Conservation (phyloP, 495 filamentous ascomycete species). For the Penicillium crystallinum region DNA sequence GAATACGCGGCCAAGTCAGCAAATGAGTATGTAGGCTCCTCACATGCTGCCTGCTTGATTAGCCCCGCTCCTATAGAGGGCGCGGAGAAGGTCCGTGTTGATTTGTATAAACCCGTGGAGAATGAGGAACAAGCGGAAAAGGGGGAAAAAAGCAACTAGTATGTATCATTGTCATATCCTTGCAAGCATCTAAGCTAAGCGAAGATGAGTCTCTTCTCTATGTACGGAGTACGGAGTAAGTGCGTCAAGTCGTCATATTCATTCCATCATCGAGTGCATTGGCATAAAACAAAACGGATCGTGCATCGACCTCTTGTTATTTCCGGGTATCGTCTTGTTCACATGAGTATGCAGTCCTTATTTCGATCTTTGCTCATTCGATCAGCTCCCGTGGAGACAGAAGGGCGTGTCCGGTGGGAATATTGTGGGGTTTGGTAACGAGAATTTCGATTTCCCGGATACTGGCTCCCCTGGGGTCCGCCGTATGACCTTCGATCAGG, state of each 20-base stretch:
- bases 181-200: not conserved
- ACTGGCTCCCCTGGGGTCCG: constrained; percentile 4
- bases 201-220: not conserved
- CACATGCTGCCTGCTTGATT: not conserved
- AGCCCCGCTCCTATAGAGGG: not conserved
- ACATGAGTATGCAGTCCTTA: constrained; percentile 47
- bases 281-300: not conserved
- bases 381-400: constrained; percentile 10
- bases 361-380: constrained; percentile 26
- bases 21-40: not conserved
- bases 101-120: constrained; percentile 15
- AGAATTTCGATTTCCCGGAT: constrained; percentile 12
- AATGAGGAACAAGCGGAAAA: not conserved
- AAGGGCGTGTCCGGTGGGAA: constrained; percentile 10
- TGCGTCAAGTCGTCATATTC: constrained; percentile 15
- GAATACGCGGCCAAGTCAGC: not conserved
- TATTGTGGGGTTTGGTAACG: constrained; percentile 15
- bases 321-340: constrained; percentile 8
- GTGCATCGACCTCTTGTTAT: not conserved
- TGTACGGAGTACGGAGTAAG: no score
- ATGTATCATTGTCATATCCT: not conserved
- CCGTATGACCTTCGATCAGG: constrained; percentile 49
- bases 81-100: constrained; percentile 17
- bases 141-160: not conserved
- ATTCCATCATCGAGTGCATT: constrained; percentile 15